Conservation (phyloP, 371 early-diverging fungal species). For the Mucor mucedo region DNA sequence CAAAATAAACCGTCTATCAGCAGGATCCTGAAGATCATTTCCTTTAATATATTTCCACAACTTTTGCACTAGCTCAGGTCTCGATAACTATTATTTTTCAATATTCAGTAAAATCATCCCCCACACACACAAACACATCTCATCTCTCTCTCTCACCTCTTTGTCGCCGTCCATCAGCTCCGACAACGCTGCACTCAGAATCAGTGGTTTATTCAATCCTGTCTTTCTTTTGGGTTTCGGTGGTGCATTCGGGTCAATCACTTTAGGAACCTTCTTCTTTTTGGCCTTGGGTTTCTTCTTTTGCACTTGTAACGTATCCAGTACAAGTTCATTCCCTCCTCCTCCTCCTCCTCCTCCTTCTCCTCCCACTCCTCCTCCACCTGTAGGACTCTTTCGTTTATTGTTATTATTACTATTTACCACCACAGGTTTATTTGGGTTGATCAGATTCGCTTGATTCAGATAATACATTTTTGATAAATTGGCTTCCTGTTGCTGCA, state of each 20-base stretch:
- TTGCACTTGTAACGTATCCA: conserved; percentile 4
- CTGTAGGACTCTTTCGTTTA: conserved; percentile 1
- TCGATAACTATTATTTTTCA: conserved; percentile 38
- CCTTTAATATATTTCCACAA: conserved; percentile 67
- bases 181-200: conserved; percentile 54
- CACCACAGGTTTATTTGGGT: too few species aligned
- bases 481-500: conserved; percentile 6
- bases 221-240: conserved; percentile 56
- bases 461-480: conserved; percentile 12
- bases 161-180: conserved; percentile 52
- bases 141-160: conserved; percentile 39
- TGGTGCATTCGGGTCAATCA: conserved; percentile 52
- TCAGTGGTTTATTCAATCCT: conserved; percentile 55
- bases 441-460: not conserved
- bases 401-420: not conserved
- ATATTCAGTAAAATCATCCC: too few species aligned
- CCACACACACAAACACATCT: conserved; percentile 8
- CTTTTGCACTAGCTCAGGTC: conserved; percentile 61
- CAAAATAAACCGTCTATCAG: conserved; percentile 57
- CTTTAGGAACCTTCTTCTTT: conserved; percentile 20
- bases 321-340: not conserved
- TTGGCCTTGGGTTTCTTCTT: conserved; percentile 27
- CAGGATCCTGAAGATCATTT: conserved; percentile 64
- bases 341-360: not conserved
- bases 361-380: too few species aligned